Conservation (phyloP, 805 yeast species). For the Wickerhamiella galacta region DNA sequence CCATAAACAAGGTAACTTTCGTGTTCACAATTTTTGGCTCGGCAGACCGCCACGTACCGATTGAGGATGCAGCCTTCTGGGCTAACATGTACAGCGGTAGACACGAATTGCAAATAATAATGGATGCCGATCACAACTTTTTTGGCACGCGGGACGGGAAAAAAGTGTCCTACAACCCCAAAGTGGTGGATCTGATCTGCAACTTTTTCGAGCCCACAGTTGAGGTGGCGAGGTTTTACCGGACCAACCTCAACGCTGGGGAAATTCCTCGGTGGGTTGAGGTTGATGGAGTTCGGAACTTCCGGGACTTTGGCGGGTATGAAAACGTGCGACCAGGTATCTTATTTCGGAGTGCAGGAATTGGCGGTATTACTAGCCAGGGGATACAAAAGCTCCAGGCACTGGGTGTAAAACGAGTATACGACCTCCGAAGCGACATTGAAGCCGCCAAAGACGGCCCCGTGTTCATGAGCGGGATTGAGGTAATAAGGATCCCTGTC, state of each 20-base stretch:
- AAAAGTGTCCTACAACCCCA: constrained; percentile 40
- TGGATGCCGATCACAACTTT: constrained; percentile 68
- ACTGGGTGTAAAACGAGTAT: constrained; percentile 37
- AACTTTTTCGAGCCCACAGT: constrained; percentile 30
- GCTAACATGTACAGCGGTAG: constrained; percentile 42
- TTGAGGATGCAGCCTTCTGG: constrained; percentile 41
- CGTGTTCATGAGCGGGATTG: constrained; percentile 30
- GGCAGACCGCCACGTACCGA: constrained; percentile 48
- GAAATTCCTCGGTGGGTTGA: constrained; percentile 39
- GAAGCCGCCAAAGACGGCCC: constrained; percentile 32
- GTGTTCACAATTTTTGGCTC: constrained; percentile 59
- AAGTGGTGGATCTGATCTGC: constrained; percentile 33
- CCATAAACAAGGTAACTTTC: constrained; percentile 24
- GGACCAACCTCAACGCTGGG: constrained; percentile 23
- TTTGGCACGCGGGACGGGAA: constrained; percentile 28
- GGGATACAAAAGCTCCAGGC: constrained; percentile 30
- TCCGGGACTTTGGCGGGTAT: constrained; percentile 76
- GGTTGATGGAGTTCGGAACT: constrained; percentile 53
- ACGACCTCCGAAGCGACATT: constrained; percentile 48
- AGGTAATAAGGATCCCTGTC: constrained; percentile 40
- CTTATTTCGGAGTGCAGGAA: constrained; percentile 48
- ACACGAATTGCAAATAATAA: constrained; percentile 40
- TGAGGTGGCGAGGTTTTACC: constrained; percentile 38
- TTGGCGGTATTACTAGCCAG: constrained; percentile 31
- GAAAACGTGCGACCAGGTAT: constrained; percentile 32